Evolutionary conservation across 1,284 basidiomycete species (phyloP), one percentile per base, ranked within the genome.

Genomic region (Cerrena zonata): DNA sequence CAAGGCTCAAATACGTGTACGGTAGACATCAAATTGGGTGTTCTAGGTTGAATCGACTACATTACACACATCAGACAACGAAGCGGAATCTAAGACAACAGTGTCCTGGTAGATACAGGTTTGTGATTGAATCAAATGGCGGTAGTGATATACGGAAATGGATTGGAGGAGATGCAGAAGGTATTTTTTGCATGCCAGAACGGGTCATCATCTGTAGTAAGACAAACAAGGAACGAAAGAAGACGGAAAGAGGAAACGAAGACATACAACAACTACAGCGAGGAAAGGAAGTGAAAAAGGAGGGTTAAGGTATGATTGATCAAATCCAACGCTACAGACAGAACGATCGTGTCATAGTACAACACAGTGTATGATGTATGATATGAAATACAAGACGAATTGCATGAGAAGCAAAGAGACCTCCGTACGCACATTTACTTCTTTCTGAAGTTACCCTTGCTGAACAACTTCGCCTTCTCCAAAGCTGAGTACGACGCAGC

Each of bases 381-480:
- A 15, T 34, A 15, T 7, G 7, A 15, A 34, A 34, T 34, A n/a
- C n/a, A n/a, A n/a, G n/a, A n/a, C n/a, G n/a, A n/a, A 34, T 34
- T 42, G 23, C 5, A 42, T 11, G 7, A n/a, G 41, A 23, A 22
- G 19, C 5, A 42, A 19, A 39, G 10, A 5, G 15, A 10, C 39
- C 10, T 40, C 39, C 39, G 18, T 5, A 18, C 19, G 10, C 10
- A 34, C 15, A 15, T 42, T 24, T 42, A 42, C 69, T 76, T 86
- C 40, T 81, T 78, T 68, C 80, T 86, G 43, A 72, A 57, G 27
- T 82, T 73, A 21, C 77, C 82, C 71, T 93, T 94, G 72, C 89
- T 88, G 71, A 94, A 89, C 59, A 94, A 76, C 69, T 91, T 91
- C 45, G 93, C 92, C 74, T 94, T 94, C 70, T 94, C 92, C 61